phyloP scores from a whole-genome alignment of 768 basidiomycete species.

The Boletus huronensis region DNA sequence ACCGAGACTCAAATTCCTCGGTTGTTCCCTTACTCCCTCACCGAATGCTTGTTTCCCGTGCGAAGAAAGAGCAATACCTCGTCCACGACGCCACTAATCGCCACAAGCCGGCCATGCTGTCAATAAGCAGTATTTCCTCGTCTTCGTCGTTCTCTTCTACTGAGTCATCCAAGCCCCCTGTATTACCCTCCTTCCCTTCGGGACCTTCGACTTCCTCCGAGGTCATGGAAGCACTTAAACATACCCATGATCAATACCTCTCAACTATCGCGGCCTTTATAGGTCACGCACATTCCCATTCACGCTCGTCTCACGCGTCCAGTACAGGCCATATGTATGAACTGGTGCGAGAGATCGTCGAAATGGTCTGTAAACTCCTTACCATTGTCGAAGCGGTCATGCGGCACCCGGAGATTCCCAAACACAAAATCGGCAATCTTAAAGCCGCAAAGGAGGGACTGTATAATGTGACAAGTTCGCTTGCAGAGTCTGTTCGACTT shows the following conservation, averaged over 20 bases:
- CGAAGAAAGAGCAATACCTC: slow-evolving; percentile 40
- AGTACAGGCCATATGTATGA: slow-evolving; percentile 94
- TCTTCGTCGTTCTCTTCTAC: slow-evolving; percentile 66
- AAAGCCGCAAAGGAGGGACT: slow-evolving; percentile 72
- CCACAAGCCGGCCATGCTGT: slow-evolving; percentile 46
- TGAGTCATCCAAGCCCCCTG: slow-evolving; percentile 45
- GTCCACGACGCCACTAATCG: slow-evolving; percentile 35
- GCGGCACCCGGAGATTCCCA: slow-evolving; percentile 66
- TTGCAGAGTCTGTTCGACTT: slow-evolving; percentile 83
- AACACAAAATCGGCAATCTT: slow-evolving; percentile 61
- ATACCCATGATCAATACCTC: slow-evolving; percentile 85
- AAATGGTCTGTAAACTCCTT: slow-evolving; percentile 87
- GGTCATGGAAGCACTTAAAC: slow-evolving; percentile 72
- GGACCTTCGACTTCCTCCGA: slow-evolving; percentile 69
- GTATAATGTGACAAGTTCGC: slow-evolving; percentile 78
- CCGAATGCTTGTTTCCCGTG: slow-evolving; percentile 23
- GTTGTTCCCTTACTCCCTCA: slow-evolving; percentile 36
- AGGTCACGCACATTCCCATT: slow-evolving; percentile 93
- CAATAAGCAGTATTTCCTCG: slow-evolving; percentile 70
- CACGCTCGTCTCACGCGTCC: slow-evolving; percentile 84
- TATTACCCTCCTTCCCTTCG: slow-evolving; percentile 58
- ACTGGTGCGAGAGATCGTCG: slow-evolving; percentile 90
- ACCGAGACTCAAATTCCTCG: slow-evolving; percentile 37
- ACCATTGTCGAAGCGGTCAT: slow-evolving; percentile 89
- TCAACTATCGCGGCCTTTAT: slow-evolving; percentile 97